A percentile compares a stretch with the other conserved stretches of the same genome.
These are phyloP conservation scores for Scleroderma citrinum DNA, from an alignment of 768 basidiomycete species.

Conservation along the genomic window DNA sequence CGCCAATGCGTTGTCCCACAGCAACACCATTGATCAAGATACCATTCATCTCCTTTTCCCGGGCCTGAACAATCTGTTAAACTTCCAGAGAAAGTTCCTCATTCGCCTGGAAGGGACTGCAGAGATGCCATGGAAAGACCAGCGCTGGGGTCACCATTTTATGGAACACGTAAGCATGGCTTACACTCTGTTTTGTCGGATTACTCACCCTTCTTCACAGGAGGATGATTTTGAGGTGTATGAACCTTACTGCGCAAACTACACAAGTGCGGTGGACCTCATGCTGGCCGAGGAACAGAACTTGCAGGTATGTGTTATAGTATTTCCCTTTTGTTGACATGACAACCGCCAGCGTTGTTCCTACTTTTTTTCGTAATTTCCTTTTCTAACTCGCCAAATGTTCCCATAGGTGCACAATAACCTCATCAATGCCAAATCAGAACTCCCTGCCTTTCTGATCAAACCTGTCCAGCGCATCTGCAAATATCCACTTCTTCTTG, in stretches of 20 bases:
- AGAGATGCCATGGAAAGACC: constrained; percentile 75
- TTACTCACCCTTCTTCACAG: constrained; percentile 46
- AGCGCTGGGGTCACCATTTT: constrained; percentile 86
- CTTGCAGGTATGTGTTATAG: constrained; percentile 49
- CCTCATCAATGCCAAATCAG: constrained; percentile 85
- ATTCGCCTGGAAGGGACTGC: constrained; percentile 85
- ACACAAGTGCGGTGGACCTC: constrained; percentile 79
- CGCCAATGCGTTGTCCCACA: constrained; percentile 73
- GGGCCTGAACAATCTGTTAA: constrained; percentile 88
- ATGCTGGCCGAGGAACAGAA: constrained; percentile 84
- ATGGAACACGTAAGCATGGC: constrained; percentile 64
- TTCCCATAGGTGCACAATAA: constrained; percentile 61
- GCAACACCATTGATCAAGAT: constrained; percentile 86
- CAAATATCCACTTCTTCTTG: constrained; percentile 94
- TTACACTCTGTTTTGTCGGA: constrained; percentile 23
- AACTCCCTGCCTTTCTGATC: constrained; percentile 94
- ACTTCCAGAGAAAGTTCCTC: constrained; percentile 93
- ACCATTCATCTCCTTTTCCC: constrained; percentile 95
- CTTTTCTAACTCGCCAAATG: not conserved
- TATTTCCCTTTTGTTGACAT: constrained; percentile 20
- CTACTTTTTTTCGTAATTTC: constrained; percentile 2
- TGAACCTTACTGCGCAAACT: constrained; percentile 96
- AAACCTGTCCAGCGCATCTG: constrained; percentile 98
- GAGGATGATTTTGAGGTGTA: constrained; percentile 95
- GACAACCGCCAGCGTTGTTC: constrained; percentile 11